A percentile compares a stretch with the other conserved stretches of the same genome.
Conservation (phyloP, 768 basidiomycete species). For the Termitomyces sp. region DNA sequence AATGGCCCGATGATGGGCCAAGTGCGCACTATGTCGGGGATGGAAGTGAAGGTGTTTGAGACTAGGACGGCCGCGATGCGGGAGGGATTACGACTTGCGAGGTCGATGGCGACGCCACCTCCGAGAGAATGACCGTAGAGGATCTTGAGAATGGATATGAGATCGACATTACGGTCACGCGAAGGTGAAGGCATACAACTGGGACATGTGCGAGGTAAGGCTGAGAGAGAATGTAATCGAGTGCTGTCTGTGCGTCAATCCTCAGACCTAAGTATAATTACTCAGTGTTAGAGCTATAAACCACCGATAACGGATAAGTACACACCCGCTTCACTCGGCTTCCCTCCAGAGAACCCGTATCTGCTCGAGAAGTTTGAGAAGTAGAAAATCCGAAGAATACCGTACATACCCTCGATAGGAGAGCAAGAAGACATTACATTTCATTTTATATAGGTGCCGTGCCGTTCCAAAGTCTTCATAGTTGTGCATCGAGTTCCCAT, state of each 20-base stretch:
- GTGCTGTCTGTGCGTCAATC: constrained; percentile 74
- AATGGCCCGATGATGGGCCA: constrained; percentile 65
- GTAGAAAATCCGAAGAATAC: background rate
- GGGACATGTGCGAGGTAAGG: constrained; percentile 54
- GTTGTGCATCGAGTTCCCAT: constrained; percentile 75
- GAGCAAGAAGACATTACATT: constrained; percentile 83
- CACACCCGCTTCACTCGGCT: constrained; percentile 73
- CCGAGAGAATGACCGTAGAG: constrained; percentile 79
- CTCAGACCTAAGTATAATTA: constrained; percentile 46
- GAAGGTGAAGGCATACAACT: constrained; percentile 36
- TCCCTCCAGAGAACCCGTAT: constrained; percentile 77
- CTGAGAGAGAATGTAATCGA: constrained; percentile 64
- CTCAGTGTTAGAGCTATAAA: background rate
- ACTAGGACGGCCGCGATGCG: constrained; percentile 71
- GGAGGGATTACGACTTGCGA: constrained; percentile 65
- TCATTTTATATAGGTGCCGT: constrained; percentile 58
- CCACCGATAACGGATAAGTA: background rate
- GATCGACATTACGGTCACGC: background rate
- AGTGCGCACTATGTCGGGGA: constrained; percentile 65
- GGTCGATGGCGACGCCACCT: constrained; percentile 84
- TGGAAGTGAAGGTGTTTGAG: constrained; percentile 87
- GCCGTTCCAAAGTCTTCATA: constrained; percentile 75
- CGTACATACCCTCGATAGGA: constrained; percentile 79
- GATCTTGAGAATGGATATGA: constrained; percentile 33
- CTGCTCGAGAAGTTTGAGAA: constrained; percentile 29